Conservation (phyloP, 768 basidiomycete species). For the Panellus pusillus region DNA sequence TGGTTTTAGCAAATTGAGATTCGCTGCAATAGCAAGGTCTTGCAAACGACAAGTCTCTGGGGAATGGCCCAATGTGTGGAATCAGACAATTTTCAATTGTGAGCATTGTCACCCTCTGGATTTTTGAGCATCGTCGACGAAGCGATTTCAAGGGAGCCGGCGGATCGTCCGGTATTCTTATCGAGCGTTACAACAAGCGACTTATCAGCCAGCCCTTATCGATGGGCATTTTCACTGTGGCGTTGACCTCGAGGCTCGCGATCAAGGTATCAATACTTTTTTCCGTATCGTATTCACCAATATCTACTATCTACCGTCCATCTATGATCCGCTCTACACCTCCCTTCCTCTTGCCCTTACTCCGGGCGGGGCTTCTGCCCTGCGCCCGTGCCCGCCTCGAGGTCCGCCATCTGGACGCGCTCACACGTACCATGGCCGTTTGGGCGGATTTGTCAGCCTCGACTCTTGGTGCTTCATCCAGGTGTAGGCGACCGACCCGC, state of each 20-base stretch:
- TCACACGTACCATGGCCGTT: conserved; percentile 49
- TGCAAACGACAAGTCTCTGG: conserved; percentile 2
- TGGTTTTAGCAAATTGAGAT: conserved; percentile 11
- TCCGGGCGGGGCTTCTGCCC: conserved; percentile 27
- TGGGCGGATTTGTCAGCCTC: conserved; percentile 39
- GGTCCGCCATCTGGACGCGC: conserved; percentile 61
- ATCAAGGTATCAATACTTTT: conserved; percentile 7
- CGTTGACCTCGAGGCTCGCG: conserved; percentile 13
- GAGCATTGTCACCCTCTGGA: conserved; percentile 1
- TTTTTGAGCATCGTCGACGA: not conserved
- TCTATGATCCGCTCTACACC: too few relatives aligned
- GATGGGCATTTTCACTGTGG: not conserved
- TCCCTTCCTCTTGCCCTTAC: too few relatives aligned
- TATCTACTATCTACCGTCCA: too few relatives aligned
- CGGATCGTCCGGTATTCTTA: conserved; percentile 1
- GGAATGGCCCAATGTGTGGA: conserved; percentile 8
- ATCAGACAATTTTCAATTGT: conserved; percentile 14
- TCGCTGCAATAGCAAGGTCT: not conserved
- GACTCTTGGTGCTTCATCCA: conserved; percentile 83
- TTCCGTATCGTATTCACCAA: too few relatives aligned
- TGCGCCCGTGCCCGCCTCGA: too few relatives aligned
- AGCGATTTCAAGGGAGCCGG: not conserved
- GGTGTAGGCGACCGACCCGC: conserved; percentile 83
- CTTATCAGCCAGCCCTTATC: conserved; percentile 5
- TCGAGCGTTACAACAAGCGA: conserved; percentile 6